These are phyloP conservation scores for Trematosphaeria pertusa DNA, from an alignment of 2,329 filamentous ascomycete species.

Conservation along the genomic window DNA sequence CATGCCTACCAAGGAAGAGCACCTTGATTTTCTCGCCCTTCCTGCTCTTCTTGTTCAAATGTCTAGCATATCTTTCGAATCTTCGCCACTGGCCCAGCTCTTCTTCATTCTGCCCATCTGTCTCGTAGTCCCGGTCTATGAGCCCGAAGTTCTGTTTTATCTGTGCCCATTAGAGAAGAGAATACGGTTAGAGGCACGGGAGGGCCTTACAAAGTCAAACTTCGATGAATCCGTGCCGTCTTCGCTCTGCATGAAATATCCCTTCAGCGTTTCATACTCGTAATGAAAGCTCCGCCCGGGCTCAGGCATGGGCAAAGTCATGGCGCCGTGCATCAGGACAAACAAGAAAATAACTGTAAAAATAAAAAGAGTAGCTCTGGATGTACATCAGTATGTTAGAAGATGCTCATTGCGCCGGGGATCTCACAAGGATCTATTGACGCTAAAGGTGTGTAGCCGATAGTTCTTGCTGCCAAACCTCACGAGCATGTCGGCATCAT, in stretches of 20 bases:
- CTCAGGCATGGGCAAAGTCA: background rate
- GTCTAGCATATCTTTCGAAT: conserved; percentile 63
- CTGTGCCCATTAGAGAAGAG: conserved; percentile 46
- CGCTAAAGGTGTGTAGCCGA: conserved; percentile 3
- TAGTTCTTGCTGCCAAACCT: background rate
- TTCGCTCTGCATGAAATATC: conserved; percentile 70
- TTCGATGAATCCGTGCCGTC: conserved; percentile 59
- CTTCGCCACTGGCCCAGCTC: conserved; percentile 66
- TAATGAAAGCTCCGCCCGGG: conserved; percentile 49
- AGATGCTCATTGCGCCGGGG: background rate
- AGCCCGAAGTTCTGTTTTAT: conserved; percentile 70
- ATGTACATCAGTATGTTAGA: background rate
- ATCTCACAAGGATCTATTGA: conserved; percentile 1
- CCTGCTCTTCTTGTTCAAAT: conserved; percentile 57
- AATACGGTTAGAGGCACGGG: background rate
- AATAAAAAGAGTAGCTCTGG: conserved; percentile 13
- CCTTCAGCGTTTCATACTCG: conserved; percentile 65
- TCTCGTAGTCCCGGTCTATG: conserved; percentile 65
- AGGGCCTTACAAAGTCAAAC: conserved; percentile 67
- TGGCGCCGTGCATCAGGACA: conserved; percentile 14
- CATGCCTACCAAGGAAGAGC: conserved; percentile 72
- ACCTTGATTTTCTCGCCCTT: conserved; percentile 66
- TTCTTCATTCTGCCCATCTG: conserved; percentile 43
- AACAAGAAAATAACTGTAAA: conserved; percentile 13
- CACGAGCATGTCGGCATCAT: conserved; percentile 2